Evolutionary conservation across 1,284 basidiomycete genomes (phyloP), one percentile per base, ranked within the genome.

Genomic region (Fomitopsis pinicola): DNA sequence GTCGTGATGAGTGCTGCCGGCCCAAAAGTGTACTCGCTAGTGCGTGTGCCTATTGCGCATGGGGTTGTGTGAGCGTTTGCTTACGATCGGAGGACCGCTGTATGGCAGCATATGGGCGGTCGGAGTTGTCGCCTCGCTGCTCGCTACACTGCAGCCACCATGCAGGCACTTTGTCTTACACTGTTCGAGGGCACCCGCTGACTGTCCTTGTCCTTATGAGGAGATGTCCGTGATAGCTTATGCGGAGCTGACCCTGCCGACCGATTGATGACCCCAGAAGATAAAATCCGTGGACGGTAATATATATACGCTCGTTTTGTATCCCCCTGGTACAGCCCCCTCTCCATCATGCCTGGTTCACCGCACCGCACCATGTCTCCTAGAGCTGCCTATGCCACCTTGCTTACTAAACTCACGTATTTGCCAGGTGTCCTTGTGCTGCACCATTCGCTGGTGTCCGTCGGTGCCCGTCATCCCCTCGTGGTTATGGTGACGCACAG

Each of bases 401-500:
- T 92, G 22, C 74, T 92, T 58, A 91, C 91, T 42, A 84, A 81
- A 62, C 71, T 78, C 1, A 77, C 72, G 55, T 97, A 97, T 73
- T 80, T 97, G 17, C 79, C 91, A 42, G 91, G 89, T 1, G 78
- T 85, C 30, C 80, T 97, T 35, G 89, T 94, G 10, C 77, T 97
- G 28, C 80, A 91, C 64, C 76, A 88, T 63, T 85, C 85, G 42
- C 80, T 97, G 57, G 78, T 80, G 40, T 72, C 81, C 19, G 86
- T 88, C 19, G 73, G 78, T 22, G 89, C 93, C 9, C 79, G 79
- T 63, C 95, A 94, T 74, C 89, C 93, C 3, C 80, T 97, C 40
- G 81, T 97, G 59, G 89, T 91, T 42, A 92, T 96, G 86, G 83
- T 85, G 57, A 94, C 94, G 1, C 78, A 86, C 1, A 71, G 78